Evolutionary conservation across 805 yeast genomes (phyloP).

Genomic region (Suhomyces kilbournensis): DNA sequence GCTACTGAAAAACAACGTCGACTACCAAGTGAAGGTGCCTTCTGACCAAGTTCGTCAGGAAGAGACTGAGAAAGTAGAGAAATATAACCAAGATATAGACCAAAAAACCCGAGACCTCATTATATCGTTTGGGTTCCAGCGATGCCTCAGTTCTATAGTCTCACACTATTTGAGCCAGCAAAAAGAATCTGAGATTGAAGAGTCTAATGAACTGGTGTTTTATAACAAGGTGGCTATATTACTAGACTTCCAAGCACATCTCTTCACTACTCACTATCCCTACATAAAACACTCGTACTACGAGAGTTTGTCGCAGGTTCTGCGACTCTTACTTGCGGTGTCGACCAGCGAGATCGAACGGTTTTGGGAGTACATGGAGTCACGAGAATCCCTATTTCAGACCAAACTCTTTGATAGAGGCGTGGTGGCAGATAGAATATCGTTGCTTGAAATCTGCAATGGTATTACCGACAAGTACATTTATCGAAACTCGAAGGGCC

Average conservation of each 20-base stretch:
- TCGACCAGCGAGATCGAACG: conserved; percentile 18
- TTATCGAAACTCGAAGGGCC: conserved; percentile 16
- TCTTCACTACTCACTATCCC: conserved; percentile 14
- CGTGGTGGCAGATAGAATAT: conserved; percentile 33
- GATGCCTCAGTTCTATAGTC: conserved; percentile 7
- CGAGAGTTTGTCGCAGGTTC: conserved; percentile 20
- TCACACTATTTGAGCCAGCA: not conserved
- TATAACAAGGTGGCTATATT: conserved; percentile 18
- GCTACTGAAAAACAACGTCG: not conserved
- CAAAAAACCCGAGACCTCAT: conserved; percentile 20
- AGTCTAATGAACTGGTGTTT: not conserved
- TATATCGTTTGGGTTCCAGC: conserved; percentile 20
- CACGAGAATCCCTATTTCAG: conserved; percentile 23
- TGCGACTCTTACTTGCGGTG: conserved; percentile 20
- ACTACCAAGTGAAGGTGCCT: conserved; percentile 6
- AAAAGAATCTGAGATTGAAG: too few species aligned
- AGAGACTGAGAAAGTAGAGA: conserved; percentile 11
- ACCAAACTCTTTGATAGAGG: conserved; percentile 25
- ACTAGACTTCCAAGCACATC: conserved; percentile 25
- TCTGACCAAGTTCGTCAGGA: conserved; percentile 1
- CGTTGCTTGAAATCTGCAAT: conserved; percentile 40
- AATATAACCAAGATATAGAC: conserved; percentile 22
- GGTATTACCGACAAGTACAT: conserved; percentile 32
- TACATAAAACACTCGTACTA: conserved; percentile 24
- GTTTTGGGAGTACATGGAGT: conserved; percentile 40